Evolutionary conservation across 2,329 filamentous ascomycete genomes (phyloP), one percentile per base, ranked within the genome.

Genomic region (Diaporthe capsici): DNA sequence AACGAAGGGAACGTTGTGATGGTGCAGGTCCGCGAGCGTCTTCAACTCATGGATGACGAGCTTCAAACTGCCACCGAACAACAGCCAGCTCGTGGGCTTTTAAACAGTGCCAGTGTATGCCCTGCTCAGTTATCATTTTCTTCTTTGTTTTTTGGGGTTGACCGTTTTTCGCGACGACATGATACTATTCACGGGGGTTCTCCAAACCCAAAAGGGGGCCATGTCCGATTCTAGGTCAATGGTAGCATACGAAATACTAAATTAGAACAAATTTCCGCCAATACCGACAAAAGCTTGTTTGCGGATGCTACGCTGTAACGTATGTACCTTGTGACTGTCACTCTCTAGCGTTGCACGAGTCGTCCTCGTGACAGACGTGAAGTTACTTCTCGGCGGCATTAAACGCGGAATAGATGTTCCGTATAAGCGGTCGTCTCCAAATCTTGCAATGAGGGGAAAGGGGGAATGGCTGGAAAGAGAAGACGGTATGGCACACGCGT

Each of bases 221-320:
- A 42, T n/a, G 34, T 55, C 65, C 65, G 65, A 9, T 55, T 31
- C 49, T 55, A 70, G 49, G 34, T 39, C 65, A 55, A 31, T 28
- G 70, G 73, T 68, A 49, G 60, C 70, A 75, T 28, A 28, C 10
- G 58, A 44, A 42, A 15, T 60, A 2, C 51, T 31, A 28, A 65
- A 47, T 61, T 53, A 39, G n/a, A 22, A 25, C n/a, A 28, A 60
- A 73, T 60, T 68, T 75, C 74, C 74, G 71, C 74, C 74, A 75
- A 75, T 75, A 34, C 63, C 44, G 63, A 49, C 42, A 39, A 22
- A 55, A 55, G 65, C 65, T 70, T 55, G 65, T 55, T 28, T 68
- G 39, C 49, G 70, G 60, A 53, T 73, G 58, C 49, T 72, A 47
- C 68, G 51, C 58, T 9, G 68, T 42, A 25, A n/a, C n/a, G 22